Base-by-base conservation (phyloP, 2,329 filamentous ascomycete species). In the Knufia fluminis region DNA sequence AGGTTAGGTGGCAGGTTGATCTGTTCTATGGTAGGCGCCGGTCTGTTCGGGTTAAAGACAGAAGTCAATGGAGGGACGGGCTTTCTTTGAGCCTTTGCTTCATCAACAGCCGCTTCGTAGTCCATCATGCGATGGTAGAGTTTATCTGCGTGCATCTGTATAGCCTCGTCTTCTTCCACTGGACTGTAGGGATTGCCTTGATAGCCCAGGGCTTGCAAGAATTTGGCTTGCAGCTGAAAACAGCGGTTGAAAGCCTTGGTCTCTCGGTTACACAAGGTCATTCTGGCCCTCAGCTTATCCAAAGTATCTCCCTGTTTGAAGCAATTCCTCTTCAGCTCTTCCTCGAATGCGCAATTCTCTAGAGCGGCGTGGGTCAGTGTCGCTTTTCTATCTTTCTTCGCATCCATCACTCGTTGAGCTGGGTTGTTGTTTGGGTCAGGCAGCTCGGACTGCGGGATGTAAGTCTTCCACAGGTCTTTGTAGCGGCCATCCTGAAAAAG, bases 101-200 rank as follows among this genome's bases (percentile, higher is more conserved):
- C 76, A 55, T 85, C 79, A n/a, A 86, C 80, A 54, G 76, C 78
- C 17, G 73, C 74, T 67, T 98, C 91, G 64, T 94, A 88, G 53
- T 80, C 77, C 32, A 94, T 68, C 82, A 97, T 88, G 59, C 85
- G 80, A 61, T 91, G 85, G 67, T 89, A 98, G 35, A 98, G 75
- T 55, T 79, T 80, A 70, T 98, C 92, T 52, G 91, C 91, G 66
- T 96, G 90, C 83, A 97, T 87, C 68, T 97, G 92, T 54, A 98
- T 88, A 58, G 84, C 79, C 65, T 96, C 90, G 60, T 95, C 86
- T 46, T 86, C 76, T 24, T 82, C 76, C 39, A 84, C 78, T 54
- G 79, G 72, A 22, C 79, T 79, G 6, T 80, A 78, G 28, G 94
- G 77, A 36, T 46, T 54, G n/a, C 50, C 52, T 53, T 55, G 57